Evolutionary conservation across 1,284 basidiomycete species (phyloP).

Genomic region (Pyrrhoderma noxium): DNA sequence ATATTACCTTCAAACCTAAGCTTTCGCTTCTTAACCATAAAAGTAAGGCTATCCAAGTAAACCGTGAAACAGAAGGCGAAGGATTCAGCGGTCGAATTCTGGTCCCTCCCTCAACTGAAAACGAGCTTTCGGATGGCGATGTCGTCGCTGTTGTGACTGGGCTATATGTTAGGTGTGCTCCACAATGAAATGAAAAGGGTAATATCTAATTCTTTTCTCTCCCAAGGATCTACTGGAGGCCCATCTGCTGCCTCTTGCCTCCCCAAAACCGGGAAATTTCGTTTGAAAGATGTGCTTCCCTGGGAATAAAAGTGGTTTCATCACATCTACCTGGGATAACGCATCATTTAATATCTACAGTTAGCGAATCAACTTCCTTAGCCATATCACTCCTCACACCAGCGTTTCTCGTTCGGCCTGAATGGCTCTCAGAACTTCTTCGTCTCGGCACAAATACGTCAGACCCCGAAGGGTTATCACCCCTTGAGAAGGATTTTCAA

Average conservation of each 20-base stretch:
- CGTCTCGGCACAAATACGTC: slow-evolving; percentile 35
- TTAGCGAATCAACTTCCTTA: slow-evolving; percentile 38
- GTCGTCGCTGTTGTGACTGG: slow-evolving; percentile 38
- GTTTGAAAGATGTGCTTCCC: slow-evolving; percentile 39
- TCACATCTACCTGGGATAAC: slow-evolving; percentile 40
- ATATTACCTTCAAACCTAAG: slow-evolving; percentile 24
- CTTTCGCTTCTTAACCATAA: slow-evolving; percentile 43
- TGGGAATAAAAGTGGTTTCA: slow-evolving; percentile 52
- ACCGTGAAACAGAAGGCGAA: slow-evolving; percentile 22
- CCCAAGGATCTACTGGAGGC: slow-evolving; percentile 45
- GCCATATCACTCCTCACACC: slow-evolving; percentile 50
- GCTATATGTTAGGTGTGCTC: slow-evolving; percentile 37
- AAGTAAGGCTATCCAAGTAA: slow-evolving; percentile 32
- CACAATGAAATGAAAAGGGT: not conserved
- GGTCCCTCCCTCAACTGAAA: slow-evolving; percentile 27
- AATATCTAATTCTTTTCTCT: slow-evolving; percentile 7
- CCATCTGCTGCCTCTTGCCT: slow-evolving; percentile 43
- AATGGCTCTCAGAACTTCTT: slow-evolving; percentile 56
- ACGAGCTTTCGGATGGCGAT: slow-evolving; percentile 44
- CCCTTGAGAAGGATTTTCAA: slow-evolving; percentile 41
- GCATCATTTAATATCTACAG: slow-evolving; percentile 51
- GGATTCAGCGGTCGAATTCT: slow-evolving; percentile 26
- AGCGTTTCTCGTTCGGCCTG: slow-evolving; percentile 49
- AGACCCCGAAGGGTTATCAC: slow-evolving; percentile 20
- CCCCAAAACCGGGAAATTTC: slow-evolving; percentile 25